These are phyloP conservation scores for Astragalus membranaceus DNA, from an alignment of 306 rosid species.

Conservation along the genomic window DNA sequence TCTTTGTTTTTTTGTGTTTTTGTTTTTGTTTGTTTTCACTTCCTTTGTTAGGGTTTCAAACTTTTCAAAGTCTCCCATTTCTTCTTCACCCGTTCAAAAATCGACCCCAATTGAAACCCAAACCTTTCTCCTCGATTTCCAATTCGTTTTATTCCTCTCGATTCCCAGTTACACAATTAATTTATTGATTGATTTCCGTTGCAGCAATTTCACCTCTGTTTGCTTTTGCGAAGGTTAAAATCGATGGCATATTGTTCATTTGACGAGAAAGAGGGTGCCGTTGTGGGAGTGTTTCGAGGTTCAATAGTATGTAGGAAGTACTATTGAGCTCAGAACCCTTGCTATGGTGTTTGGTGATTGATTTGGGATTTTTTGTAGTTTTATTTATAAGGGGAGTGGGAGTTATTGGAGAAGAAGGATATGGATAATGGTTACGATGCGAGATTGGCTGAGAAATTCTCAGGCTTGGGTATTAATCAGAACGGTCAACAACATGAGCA, in stretches of 20 bases:
- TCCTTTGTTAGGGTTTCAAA: conserved; percentile 31
- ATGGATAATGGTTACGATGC: conserved; percentile 88
- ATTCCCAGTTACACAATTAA: background rate
- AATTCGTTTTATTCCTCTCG: background rate
- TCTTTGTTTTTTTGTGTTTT: background rate
- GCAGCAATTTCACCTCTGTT: background rate
- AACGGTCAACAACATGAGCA: conserved; percentile 23
- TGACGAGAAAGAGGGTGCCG: background rate
- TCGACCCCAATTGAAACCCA: background rate
- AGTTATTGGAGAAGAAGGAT: conserved; percentile 26
- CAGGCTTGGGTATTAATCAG: conserved; percentile 49
- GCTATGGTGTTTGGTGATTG: conserved; percentile 19
- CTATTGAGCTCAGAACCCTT: conserved; percentile 5
- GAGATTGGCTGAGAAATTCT: conserved; percentile 63
- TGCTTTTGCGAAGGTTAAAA: conserved; percentile 9
- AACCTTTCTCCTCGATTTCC: background rate
- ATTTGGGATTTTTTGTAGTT: background rate
- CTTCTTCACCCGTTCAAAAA: background rate
- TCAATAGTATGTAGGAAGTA: conserved; percentile 1
- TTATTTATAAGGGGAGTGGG: background rate
- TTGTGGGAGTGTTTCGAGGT: background rate
- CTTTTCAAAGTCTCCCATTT: conserved; percentile 15
- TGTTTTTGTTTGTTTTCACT: background rate
- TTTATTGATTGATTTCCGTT: background rate
- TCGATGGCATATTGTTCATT: background rate